Evolutionary conservation across 805 yeast genomes (phyloP).

Genomic region (Torulaspora indica): DNA sequence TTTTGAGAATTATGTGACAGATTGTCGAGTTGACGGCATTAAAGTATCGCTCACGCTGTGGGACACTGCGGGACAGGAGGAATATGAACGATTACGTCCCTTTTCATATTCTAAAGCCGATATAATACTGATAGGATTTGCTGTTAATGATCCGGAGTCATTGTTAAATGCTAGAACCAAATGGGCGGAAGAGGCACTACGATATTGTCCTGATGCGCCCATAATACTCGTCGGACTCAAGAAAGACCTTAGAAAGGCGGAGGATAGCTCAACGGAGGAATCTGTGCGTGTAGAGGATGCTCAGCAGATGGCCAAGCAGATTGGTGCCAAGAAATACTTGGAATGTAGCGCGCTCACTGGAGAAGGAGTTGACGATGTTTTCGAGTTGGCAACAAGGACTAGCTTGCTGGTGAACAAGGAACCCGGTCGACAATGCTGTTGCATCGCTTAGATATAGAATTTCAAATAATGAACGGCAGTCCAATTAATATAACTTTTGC

Average conservation of each 20-base stretch:
- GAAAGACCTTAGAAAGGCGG: conserved; percentile 57
- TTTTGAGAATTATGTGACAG: conserved; percentile 90
- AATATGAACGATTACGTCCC: conserved; percentile 84
- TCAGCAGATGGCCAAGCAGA: conserved; percentile 63
- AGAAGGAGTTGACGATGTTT: conserved; percentile 90
- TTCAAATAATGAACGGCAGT: background rate
- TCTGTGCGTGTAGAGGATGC: conserved; percentile 56
- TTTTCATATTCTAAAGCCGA: conserved; percentile 84
- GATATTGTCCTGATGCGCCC: conserved; percentile 78
- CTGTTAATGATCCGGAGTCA: conserved; percentile 80
- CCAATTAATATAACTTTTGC: background rate
- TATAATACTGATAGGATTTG: conserved; percentile 79
- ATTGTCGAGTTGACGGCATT: conserved; percentile 89
- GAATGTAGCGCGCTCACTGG: conserved; percentile 93
- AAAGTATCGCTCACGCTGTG: conserved; percentile 83
- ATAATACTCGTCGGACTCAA: conserved; percentile 77
- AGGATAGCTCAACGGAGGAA: conserved; percentile 35
- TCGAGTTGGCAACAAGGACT: conserved; percentile 85
- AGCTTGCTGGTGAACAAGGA: conserved; percentile 56
- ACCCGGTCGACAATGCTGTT: conserved; percentile 39
- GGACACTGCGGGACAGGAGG: conserved; percentile 98
- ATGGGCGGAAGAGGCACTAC: conserved; percentile 81
- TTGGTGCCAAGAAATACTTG: conserved; percentile 78
- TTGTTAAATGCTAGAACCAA: conserved; percentile 74
- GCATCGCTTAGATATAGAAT: conserved; percentile 24